Evolutionary conservation across 805 yeast genomes (phyloP).

Genomic region (Hanseniaspora clermontiae): DNA sequence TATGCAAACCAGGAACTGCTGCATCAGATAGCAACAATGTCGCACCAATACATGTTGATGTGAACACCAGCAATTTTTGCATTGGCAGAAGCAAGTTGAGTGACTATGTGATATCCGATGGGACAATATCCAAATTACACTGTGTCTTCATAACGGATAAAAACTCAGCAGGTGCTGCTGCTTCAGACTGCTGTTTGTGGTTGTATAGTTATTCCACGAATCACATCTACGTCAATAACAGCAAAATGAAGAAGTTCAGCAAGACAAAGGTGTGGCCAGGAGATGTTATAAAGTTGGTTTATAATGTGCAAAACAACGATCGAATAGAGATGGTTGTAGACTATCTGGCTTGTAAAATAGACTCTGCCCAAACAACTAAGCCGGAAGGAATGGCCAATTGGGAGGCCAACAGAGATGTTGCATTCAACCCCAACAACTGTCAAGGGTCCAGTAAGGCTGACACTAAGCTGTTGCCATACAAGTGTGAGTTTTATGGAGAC

Average conservation of each 20-base stretch:
- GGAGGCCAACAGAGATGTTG: not conserved
- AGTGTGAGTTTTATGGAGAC: not conserved
- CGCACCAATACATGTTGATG: not conserved
- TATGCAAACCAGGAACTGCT: not conserved
- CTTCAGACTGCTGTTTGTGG: slow-evolving; percentile 56
- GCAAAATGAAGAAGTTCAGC: slow-evolving; percentile 45
- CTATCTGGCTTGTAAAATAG: not conserved
- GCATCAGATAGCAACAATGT: not conserved
- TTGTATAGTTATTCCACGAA: slow-evolving; percentile 68
- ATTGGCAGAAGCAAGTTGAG: slow-evolving; percentile 63
- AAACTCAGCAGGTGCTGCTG: slow-evolving; percentile 40
- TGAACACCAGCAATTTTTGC: slow-evolving; percentile 29
- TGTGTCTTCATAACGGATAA: slow-evolving; percentile 44
- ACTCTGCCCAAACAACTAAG: not conserved
- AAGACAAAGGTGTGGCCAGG: slow-evolving; percentile 51
- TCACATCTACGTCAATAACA: slow-evolving; percentile 58
- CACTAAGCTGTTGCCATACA: not conserved
- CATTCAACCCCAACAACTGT: not conserved
- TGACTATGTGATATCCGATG: slow-evolving; percentile 53
- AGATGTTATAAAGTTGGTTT: slow-evolving; percentile 53
- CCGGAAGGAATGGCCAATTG: not conserved
- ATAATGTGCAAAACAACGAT: slow-evolving; percentile 33
- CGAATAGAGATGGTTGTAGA: not conserved
- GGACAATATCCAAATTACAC: slow-evolving; percentile 71
- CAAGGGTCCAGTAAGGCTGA: not conserved